Percentiles rank a stretch among this genome's conserved stretches.
phyloP scores from a whole-genome alignment of 495 filamentous ascomycete genomes.

The Massariosphaeria phaeospora region DNA sequence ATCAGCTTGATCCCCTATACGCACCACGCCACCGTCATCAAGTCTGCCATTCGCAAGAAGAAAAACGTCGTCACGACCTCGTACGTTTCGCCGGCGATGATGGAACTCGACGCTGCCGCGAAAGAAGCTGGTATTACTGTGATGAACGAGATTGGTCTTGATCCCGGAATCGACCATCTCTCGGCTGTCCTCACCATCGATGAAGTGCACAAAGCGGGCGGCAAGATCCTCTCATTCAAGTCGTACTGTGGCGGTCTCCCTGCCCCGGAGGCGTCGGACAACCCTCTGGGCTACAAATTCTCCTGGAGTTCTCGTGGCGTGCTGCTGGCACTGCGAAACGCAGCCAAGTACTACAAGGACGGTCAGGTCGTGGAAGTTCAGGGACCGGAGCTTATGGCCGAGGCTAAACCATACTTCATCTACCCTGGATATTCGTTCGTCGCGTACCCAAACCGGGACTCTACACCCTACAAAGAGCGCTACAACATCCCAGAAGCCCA shows the following conservation, averaged over 20 bases:
- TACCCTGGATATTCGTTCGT: slow-evolving; percentile 85
- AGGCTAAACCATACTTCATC: slow-evolving; percentile 86
- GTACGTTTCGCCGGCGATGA: slow-evolving; percentile 89
- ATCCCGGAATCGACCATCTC: slow-evolving; percentile 63
- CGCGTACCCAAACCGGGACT: slow-evolving; percentile 91
- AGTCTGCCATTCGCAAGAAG: slow-evolving; percentile 88
- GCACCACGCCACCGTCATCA: slow-evolving; percentile 85
- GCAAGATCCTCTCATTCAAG: slow-evolving; percentile 77
- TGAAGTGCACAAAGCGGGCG: slow-evolving; percentile 74
- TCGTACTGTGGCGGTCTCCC: slow-evolving; percentile 88
- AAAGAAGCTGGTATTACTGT: slow-evolving; percentile 95
- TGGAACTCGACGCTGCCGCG: slow-evolving; percentile 72
- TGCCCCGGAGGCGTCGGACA: slow-evolving; percentile 76
- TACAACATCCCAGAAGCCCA: slow-evolving; percentile 87
- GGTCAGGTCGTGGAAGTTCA: slow-evolving; percentile 60
- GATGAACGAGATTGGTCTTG: slow-evolving; percentile 94
- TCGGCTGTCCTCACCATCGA: slow-evolving; percentile 88
- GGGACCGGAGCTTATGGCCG: slow-evolving; percentile 66
- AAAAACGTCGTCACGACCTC: slow-evolving; percentile 95
- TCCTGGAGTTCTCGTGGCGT: slow-evolving; percentile 70
- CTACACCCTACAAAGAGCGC: slow-evolving; percentile 74
- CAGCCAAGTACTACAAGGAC: slow-evolving; percentile 76
- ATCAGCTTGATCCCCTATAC: slow-evolving; percentile 80
- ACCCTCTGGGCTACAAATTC: slow-evolving; percentile 96
- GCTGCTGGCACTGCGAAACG: slow-evolving; percentile 76